Conservation (phyloP, 805 yeast genomes). For the Groenewaldozyma salmanticensis region DNA sequence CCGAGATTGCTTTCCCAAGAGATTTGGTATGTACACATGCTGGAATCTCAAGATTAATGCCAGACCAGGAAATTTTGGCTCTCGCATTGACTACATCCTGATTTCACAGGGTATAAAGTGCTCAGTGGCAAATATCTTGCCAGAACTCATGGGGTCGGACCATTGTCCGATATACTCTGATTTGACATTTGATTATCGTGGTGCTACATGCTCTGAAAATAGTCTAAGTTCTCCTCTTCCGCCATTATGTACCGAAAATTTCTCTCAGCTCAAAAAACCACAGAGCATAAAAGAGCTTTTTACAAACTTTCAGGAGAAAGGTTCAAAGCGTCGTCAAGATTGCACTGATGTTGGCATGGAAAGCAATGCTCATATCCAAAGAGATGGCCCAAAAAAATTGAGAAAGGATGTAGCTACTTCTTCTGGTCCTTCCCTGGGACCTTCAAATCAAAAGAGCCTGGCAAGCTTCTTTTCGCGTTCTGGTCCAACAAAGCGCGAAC, state of each 20-base stretch:
- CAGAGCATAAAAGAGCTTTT: background rate
- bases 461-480: no score
- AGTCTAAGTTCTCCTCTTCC: background rate
- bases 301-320: background rate
- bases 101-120: slow-evolving; percentile 34
- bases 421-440: no score
- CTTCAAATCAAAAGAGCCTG: no score
- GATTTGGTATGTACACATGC: slow-evolving; percentile 68
- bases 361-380: background rate
- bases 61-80: slow-evolving; percentile 76
- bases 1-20: slow-evolving; percentile 40
- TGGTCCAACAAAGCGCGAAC: no score
- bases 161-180: slow-evolving; percentile 89
- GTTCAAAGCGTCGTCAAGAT: no score
- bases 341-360: background rate
- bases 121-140: slow-evolving; percentile 49
- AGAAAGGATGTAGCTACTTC: no score
- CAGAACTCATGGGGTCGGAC: slow-evolving; percentile 73
- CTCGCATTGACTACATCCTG: slow-evolving; percentile 74
- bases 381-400: background rate
- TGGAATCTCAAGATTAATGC: slow-evolving; percentile 80
- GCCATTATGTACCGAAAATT: background rate
- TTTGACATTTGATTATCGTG: slow-evolving; percentile 26
- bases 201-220: slow-evolving; percentile 1
- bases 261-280: background rate